phyloP scores from a whole-genome alignment of 345 rosid genomes.

The Eucalyptus curtisii region DNA sequence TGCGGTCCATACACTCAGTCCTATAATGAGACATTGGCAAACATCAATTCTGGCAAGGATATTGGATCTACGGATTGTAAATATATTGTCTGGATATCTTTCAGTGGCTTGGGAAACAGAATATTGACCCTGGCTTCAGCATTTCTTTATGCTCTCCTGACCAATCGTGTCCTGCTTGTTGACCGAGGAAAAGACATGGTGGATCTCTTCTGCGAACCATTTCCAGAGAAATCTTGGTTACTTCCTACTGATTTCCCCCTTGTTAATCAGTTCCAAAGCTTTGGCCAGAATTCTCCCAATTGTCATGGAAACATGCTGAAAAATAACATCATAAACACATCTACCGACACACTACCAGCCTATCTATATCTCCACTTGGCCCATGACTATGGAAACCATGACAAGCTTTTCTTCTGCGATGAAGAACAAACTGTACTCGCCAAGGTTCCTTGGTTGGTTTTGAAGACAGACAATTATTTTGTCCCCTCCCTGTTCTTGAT shows the following conservation, averaged over 20 bases:
- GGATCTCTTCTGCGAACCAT: conserved; percentile 55
- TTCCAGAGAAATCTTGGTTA: conserved; percentile 47
- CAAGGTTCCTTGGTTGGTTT: conserved; percentile 57
- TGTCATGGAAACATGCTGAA: conserved; percentile 48
- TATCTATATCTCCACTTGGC: conserved; percentile 45
- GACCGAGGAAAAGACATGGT: conserved; percentile 48
- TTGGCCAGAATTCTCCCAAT: conserved; percentile 25
- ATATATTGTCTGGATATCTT: conserved; percentile 55
- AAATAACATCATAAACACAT: conserved; percentile 11
- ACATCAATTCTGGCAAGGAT: conserved; percentile 14
- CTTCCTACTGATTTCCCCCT: conserved; percentile 37
- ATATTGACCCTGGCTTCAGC: conserved; percentile 46
- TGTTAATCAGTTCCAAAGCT: conserved; percentile 12
- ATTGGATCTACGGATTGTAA: conserved; percentile 23
- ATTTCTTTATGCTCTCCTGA: conserved; percentile 58
- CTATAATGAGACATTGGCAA: conserved; percentile 12
- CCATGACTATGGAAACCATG: conserved; percentile 50
- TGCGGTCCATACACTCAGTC: conserved; percentile 43
- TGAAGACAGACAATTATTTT: conserved; percentile 59
- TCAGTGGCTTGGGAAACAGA: conserved; percentile 67
- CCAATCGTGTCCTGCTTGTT: conserved; percentile 46
- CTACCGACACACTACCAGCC: conserved; percentile 12
- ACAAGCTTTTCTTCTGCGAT: conserved; percentile 58
- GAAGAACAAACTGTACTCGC: conserved; percentile 26
- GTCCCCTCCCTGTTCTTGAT: conserved; percentile 62